Evolutionary conservation across 192 early-diverging fungal genomes (phyloP).

Genomic region (Coemansia sp.): DNA sequence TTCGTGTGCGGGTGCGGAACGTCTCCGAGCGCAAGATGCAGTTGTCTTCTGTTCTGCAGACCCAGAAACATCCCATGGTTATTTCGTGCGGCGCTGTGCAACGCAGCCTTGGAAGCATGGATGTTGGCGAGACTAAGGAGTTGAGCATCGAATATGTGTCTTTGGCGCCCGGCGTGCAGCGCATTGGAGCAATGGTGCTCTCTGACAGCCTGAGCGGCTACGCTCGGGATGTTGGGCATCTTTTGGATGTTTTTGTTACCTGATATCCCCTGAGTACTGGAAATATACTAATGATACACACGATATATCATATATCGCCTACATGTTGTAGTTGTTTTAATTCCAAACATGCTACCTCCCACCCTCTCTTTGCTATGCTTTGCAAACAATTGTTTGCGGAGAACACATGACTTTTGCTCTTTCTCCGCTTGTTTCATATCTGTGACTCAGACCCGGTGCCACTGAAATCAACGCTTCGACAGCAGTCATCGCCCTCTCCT

Average conservation of each 20-base stretch:
- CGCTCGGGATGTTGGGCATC: conserved; percentile 74
- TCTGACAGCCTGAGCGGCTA: conserved; percentile 70
- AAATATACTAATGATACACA: background rate
- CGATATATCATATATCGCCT: background rate
- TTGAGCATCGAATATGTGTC: conserved; percentile 80
- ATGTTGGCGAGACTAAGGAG: conserved; percentile 60
- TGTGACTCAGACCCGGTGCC: too few relatives aligned
- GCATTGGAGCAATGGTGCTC: conserved; percentile 76
- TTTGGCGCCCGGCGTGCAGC: conserved; percentile 80
- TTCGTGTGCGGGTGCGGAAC: conserved; percentile 38
- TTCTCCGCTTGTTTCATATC: too few relatives aligned
- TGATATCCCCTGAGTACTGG: background rate
- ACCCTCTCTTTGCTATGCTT: background rate
- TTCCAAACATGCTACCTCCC: too few relatives aligned
- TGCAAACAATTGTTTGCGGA: background rate
- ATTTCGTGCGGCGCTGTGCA: conserved; percentile 42
- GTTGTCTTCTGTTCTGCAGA: conserved; percentile 22
- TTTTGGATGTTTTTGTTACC: conserved; percentile 72
- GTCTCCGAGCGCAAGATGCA: conserved; percentile 41
- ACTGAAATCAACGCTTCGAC: too few relatives aligned
- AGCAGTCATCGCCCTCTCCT: background rate
- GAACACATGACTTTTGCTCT: too few relatives aligned
- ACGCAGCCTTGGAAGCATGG: conserved; percentile 62
- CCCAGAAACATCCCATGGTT: conserved; percentile 33
- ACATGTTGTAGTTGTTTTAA: background rate